These are phyloP conservation scores for Sugiyamaella neomexicana DNA, from an alignment of 1,139 yeast species.

Conservation along the genomic window DNA sequence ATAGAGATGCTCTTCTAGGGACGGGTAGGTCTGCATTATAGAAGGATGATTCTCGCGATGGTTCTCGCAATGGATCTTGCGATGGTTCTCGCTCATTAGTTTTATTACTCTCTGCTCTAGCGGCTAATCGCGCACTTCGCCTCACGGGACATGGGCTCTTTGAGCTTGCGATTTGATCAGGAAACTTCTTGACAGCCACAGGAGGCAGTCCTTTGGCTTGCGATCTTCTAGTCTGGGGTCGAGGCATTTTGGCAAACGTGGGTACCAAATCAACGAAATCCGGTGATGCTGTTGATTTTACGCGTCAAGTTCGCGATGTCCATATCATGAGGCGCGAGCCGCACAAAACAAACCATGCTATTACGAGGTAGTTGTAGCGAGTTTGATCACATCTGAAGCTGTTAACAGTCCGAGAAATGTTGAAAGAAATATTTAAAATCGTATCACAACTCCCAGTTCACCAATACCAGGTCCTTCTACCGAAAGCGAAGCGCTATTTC, in stretches of 20 bases:
- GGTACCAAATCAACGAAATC: not conserved
- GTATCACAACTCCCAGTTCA: too few species aligned
- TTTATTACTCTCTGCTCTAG: not conserved
- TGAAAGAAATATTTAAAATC: too few species aligned
- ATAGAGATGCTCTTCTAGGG: constrained; percentile 10
- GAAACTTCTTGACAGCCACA: not conserved
- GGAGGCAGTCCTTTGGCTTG: constrained; percentile 7
- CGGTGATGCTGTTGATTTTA: not conserved
- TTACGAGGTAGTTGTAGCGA: too few species aligned
- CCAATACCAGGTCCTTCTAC: not conserved
- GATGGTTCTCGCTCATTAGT: not conserved
- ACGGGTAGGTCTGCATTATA: constrained; percentile 7
- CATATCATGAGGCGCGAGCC: constrained; percentile 1
- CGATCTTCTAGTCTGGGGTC: constrained; percentile 12
- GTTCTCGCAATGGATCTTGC: not conserved
- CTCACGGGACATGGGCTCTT: constrained; percentile 12
- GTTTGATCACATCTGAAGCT: too few species aligned
- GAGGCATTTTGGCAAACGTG: constrained; percentile 7
- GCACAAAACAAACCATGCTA: too few species aligned
- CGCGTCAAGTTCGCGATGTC: constrained; percentile 12
- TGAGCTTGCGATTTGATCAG: not conserved
- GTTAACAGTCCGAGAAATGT: too few species aligned
- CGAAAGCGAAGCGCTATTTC: not conserved
- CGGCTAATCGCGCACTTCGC: constrained; percentile 14
- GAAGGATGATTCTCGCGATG: constrained; percentile 4